Percentiles rank a stretch among this genome's conserved stretches.
These are phyloP conservation scores for Yarrowia deformans DNA, from an alignment of 805 yeast genomes.

Conservation along the genomic window DNA sequence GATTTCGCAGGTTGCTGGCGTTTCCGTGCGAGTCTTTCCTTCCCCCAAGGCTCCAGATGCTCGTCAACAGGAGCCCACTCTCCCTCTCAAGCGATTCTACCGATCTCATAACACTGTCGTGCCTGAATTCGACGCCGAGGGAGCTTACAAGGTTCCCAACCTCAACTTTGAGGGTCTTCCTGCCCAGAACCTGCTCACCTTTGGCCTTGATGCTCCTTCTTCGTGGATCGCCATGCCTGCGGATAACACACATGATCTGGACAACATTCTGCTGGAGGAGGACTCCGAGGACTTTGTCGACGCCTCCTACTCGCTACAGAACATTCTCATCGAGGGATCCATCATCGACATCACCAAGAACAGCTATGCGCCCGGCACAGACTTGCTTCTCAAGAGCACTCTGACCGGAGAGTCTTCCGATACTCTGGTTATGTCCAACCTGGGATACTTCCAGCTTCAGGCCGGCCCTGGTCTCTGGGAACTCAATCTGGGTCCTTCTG, in stretches of 20 bases:
- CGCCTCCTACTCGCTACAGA: conserved; percentile 60
- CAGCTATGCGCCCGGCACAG: conserved; percentile 55
- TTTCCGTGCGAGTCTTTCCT: conserved; percentile 62
- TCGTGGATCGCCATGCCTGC: conserved; percentile 72
- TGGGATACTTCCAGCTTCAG: conserved; percentile 84
- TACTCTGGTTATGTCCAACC: conserved; percentile 76
- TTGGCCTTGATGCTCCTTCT: conserved; percentile 66
- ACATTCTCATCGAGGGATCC: conserved; percentile 72
- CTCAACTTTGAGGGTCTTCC: conserved; percentile 60
- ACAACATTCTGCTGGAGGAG: conserved; percentile 60
- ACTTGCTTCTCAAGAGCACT: conserved; percentile 53
- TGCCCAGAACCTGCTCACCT: conserved; percentile 58
- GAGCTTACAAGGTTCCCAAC: conserved; percentile 46
- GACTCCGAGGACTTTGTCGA: conserved; percentile 50
- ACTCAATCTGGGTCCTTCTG: conserved; percentile 56
- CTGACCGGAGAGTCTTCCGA: conserved; percentile 50
- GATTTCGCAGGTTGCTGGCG: conserved; percentile 56
- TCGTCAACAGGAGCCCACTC: conserved; percentile 27
- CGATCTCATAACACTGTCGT: conserved; percentile 54
- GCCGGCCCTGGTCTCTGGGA: conserved; percentile 76
- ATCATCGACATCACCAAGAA: conserved; percentile 56
- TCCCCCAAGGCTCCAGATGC: conserved; percentile 60
- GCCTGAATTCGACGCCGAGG: conserved; percentile 48
- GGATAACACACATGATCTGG: conserved; percentile 64
- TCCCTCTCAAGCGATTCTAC: conserved; percentile 67